phyloP scores from a whole-genome alignment of 257 asterid species.

The Gentiana straminea region DNA sequence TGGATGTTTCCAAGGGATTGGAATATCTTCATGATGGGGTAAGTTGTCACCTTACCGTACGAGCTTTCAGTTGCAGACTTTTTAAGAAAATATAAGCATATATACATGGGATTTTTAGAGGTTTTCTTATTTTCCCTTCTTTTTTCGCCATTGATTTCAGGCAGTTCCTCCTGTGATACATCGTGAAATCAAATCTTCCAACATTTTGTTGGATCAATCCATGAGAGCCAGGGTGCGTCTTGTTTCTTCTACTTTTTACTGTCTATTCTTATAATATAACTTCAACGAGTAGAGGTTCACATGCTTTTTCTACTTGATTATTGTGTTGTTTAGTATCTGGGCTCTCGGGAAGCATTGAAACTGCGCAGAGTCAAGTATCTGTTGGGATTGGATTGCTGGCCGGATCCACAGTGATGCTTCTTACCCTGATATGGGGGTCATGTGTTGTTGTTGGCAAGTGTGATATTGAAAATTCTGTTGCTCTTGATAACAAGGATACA shows the following conservation, averaged over 20 bases:
- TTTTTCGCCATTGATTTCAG: conserved; percentile 33
- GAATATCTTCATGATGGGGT: conserved; percentile 99
- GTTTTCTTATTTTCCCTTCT: conserved; percentile 2
- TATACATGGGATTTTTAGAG: not conserved
- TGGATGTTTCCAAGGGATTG: conserved; percentile 93
- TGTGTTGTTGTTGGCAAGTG: conserved; percentile 81
- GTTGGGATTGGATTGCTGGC: conserved; percentile 93
- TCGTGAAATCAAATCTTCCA: conserved; percentile 88
- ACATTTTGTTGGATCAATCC: conserved; percentile 77
- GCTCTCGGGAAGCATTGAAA: conserved; percentile 57
- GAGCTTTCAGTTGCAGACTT: not conserved
- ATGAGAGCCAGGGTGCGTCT: conserved; percentile 77
- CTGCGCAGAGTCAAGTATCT: conserved; percentile 92
- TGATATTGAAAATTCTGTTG: conserved; percentile 36
- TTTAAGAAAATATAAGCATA: not conserved
- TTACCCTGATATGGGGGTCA: conserved; percentile 83
- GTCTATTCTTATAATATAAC: not conserved
- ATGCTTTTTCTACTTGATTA: too few species aligned
- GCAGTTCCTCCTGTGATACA: conserved; percentile 96
- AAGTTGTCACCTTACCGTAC: conserved; percentile 17
- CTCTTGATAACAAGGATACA: conserved; percentile 50
- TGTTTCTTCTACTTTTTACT: conserved; percentile 7
- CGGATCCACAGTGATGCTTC: conserved; percentile 92
- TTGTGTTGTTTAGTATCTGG: conserved; percentile 60
- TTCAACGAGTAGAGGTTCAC: too few species aligned